Evolutionary conservation across 202 grass and related monocot species (phyloP), one percentile per base, ranked within the genome.

Genomic region (Panicum hallii): DNA sequence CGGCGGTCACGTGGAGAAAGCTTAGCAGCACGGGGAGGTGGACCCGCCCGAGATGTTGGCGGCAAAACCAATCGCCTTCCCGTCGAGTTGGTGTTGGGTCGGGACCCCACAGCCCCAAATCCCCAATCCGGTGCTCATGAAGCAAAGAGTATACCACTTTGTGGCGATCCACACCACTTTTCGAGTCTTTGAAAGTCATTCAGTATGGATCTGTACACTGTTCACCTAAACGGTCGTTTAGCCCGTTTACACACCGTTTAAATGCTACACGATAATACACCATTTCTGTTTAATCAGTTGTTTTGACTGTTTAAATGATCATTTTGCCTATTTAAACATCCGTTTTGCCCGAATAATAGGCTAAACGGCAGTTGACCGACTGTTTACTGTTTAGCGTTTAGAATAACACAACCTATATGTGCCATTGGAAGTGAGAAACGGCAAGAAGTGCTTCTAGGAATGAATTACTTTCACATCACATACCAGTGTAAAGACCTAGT

Each of bases 1-100:
- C 82, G 20, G 53, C 58, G 52, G 84, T 84, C 85, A 81, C 81
- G 84, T 84, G 89, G 81, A 76, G 80, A 84, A 84, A 90, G 89
- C 63, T 90, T 71, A 13, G 19, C 53, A n/a, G 3, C 68, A 79
- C 75, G 75, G 50, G 23, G 7, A 79, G 54, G 75, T 17, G 80
- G 84, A 63, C 1, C 89, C 64, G 40, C 13, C 34, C 53, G 11
- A 79, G 84, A 87, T 69, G 69, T 84, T 70, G 45, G 34, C 84
- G 41, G 36, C 65, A 38, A 15, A 63, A 68, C 36, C 74, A 46
- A 79, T 79, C 74, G 36, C 19, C 44, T 70, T 44, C 54, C 40
- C 28, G 47, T 3, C 61, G 34, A 38, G 6, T 15, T 55, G 43
- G 16, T n/a, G 42, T 72, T 15, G 42, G 28, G 43, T 17, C n/a